Conservation (phyloP, 345 rosid genomes). For the Viola odorata region DNA sequence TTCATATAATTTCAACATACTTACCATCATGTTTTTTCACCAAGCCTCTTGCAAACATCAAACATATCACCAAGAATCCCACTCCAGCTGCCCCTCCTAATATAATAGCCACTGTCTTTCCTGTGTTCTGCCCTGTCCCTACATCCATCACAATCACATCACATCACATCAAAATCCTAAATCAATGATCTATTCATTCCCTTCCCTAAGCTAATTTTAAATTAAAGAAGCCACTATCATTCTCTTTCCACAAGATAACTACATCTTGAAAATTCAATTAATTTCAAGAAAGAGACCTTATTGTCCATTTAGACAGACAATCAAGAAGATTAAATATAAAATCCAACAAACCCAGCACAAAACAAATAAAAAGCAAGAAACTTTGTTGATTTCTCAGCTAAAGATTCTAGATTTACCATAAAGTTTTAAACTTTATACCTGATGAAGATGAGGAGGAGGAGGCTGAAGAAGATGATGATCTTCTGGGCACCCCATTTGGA, state of each 20-base stretch:
- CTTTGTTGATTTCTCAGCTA: background rate
- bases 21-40: conserved; percentile 82
- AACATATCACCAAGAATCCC: conserved; percentile 76
- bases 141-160: conserved; percentile 17
- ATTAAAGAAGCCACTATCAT: background rate
- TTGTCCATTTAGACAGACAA: background rate
- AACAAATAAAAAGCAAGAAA: background rate
- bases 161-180: background rate
- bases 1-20: background rate
- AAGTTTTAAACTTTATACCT: conserved; percentile 18
- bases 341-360: background rate
- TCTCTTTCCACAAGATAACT: background rate
- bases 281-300: background rate
- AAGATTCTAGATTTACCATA: conserved; percentile 2
- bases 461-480: conserved; percentile 41
- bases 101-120: conserved; percentile 95
- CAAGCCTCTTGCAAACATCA: conserved; percentile 71
- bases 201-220: background rate
- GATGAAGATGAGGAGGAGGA: conserved; percentile 44
- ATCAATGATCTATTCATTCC: background rate
- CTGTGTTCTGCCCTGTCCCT: conserved; percentile 62
- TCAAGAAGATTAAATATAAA: conserved; percentile 2
- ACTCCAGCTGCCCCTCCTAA: conserved; percentile 93
- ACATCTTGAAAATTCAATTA: background rate
- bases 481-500: conserved; percentile 75